Conservation (phyloP, 2,329 filamentous ascomycete genomes). For the Fusarium newnesense region DNA sequence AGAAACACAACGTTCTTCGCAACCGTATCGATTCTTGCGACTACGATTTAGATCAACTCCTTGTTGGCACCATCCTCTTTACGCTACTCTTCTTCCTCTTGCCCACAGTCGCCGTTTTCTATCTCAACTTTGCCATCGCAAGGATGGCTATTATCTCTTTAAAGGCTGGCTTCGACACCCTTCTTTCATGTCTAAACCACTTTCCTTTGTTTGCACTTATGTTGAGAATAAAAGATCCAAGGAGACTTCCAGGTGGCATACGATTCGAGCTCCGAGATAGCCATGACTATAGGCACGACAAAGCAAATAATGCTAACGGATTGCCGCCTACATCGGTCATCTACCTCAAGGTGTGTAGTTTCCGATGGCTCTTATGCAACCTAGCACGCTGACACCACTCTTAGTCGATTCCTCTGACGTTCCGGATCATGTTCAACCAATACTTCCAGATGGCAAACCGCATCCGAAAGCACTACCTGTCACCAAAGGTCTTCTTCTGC, state of each 20-base stretch:
- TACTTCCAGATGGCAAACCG: conserved; percentile 95
- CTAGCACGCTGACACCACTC: background rate
- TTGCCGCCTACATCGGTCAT: conserved; percentile 82
- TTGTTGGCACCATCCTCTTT: conserved; percentile 96
- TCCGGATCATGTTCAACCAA: conserved; percentile 95
- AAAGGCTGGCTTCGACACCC: conserved; percentile 90
- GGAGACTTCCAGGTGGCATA: conserved; percentile 85
- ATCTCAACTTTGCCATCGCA: conserved; percentile 93
- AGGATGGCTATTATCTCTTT: conserved; percentile 94
- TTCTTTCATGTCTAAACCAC: conserved; percentile 94
- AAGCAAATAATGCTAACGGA: conserved; percentile 54
- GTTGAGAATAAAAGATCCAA: conserved; percentile 92
- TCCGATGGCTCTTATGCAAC: background rate
- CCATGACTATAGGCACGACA: conserved; percentile 58
- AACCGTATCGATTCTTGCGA: conserved; percentile 99
- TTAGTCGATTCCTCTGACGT: conserved; percentile 86
- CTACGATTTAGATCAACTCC: conserved; percentile 95
- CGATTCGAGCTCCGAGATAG: conserved; percentile 89
- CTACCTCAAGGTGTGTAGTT: conserved; percentile 75
- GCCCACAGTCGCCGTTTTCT: conserved; percentile 95
- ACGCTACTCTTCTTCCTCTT: conserved; percentile 94
- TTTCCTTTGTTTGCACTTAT: conserved; percentile 98
- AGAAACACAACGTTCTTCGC: conserved; percentile 95
- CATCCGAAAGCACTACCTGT: conserved; percentile 94
- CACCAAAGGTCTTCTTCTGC: conserved; percentile 86